Conservation (phyloP, 2,329 filamentous ascomycete species). For the Aureobasidium sp. region DNA sequence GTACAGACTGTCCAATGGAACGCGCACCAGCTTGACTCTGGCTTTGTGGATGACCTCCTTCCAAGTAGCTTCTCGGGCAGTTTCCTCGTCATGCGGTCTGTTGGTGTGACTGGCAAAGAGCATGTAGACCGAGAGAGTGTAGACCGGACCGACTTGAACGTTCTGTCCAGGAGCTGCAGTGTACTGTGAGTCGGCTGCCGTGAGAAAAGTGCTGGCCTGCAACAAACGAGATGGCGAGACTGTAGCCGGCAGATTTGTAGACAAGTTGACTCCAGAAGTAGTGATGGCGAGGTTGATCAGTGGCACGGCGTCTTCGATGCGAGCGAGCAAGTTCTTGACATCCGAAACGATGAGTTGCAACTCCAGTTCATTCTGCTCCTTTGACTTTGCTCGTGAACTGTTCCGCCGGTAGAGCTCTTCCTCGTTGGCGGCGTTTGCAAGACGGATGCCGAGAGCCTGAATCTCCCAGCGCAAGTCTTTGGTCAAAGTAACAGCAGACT, state of each 20-base stretch:
- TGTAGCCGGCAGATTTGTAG: slow-evolving; percentile 65
- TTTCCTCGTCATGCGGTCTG: slow-evolving; percentile 46
- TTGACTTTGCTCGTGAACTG: slow-evolving; percentile 39
- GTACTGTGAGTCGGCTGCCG: slow-evolving; percentile 77
- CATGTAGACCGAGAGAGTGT: slow-evolving; percentile 88
- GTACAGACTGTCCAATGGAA: slow-evolving; percentile 50
- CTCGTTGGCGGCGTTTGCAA: slow-evolving; percentile 59
- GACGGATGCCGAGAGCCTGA: slow-evolving; percentile 63
- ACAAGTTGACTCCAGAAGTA: slow-evolving; percentile 80
- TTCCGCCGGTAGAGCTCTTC: slow-evolving; percentile 45
- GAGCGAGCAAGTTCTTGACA: slow-evolving; percentile 63
- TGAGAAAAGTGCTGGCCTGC: slow-evolving; percentile 87
- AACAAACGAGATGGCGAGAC: slow-evolving; percentile 85
- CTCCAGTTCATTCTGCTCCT: slow-evolving; percentile 52
- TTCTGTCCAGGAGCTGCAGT: slow-evolving; percentile 52
- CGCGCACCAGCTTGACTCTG: slow-evolving; percentile 66
- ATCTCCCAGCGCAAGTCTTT: slow-evolving; percentile 79
- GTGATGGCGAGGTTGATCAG: slow-evolving; percentile 90
- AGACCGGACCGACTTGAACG: slow-evolving; percentile 79
- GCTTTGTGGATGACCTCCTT: slow-evolving; percentile 96
- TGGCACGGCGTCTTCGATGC: slow-evolving; percentile 86
- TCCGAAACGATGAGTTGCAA: slow-evolving; percentile 62
- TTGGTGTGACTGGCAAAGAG: slow-evolving; percentile 72
- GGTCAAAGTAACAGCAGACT: slow-evolving; percentile 75
- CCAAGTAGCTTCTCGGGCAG: slow-evolving; percentile 66